phyloP scores from a whole-genome alignment of 352 stramenopile species.

The Phytophthora europaea region DNA sequence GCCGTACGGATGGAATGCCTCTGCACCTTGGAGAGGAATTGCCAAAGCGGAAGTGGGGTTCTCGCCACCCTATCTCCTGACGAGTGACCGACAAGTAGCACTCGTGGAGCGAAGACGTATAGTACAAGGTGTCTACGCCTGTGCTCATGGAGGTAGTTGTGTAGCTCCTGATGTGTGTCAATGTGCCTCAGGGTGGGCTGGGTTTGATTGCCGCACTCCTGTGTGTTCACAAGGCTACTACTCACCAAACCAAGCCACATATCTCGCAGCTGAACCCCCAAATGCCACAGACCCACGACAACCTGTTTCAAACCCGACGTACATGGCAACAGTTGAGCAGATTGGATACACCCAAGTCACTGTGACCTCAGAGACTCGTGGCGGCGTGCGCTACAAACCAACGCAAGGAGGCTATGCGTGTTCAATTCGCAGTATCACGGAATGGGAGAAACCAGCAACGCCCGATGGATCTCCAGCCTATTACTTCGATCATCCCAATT shows the following conservation, averaged over 20 bases:
- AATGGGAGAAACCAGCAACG: conserved; percentile 93
- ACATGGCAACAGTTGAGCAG: conserved; percentile 60
- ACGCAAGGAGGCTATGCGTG: conserved; percentile 95
- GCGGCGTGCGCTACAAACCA: conserved; percentile 68
- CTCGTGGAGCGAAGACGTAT: conserved; percentile 87
- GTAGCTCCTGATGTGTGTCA: conserved; percentile 91
- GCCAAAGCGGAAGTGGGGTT: conserved; percentile 48
- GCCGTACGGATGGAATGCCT: conserved; percentile 89
- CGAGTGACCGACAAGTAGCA: conserved; percentile 91
- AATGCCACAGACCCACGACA: conserved; percentile 57
- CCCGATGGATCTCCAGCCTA: conserved; percentile 65
- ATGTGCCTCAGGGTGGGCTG: conserved; percentile 93
- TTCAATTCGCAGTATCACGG: conserved; percentile 93
- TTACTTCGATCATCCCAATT: conserved; percentile 96
- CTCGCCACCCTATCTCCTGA: conserved; percentile 67
- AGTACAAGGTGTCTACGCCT: conserved; percentile 95
- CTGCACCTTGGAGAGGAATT: conserved; percentile 82
- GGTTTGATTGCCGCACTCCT: conserved; percentile 97
- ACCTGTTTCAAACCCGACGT: conserved; percentile 73
- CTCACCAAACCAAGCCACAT: conserved; percentile 76
- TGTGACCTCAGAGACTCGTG: conserved; percentile 42
- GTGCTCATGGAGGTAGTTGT: conserved; percentile 95
- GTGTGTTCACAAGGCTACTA: conserved; percentile 96
- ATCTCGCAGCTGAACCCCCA: conserved; percentile 77
- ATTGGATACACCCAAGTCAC: conserved; percentile 64